Evolutionary conservation across 768 basidiomycete species (phyloP), one percentile per base, ranked within the genome.

Genomic region (Rhizopogon salebrosus): DNA sequence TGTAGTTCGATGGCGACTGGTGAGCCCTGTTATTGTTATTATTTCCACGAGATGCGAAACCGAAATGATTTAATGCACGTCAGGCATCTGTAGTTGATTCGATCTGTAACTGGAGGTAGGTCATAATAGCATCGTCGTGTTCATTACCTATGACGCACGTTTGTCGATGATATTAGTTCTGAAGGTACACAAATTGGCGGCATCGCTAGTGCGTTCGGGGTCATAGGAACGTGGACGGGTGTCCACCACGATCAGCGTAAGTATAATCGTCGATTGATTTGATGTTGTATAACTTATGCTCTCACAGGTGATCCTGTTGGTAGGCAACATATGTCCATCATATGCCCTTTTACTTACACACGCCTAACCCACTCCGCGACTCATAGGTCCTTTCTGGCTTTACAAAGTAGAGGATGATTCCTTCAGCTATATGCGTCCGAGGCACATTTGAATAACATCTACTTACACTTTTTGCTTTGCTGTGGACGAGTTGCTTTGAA

Each of bases 221-320:
- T 89, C 22, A 74, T 83, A 26, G 87, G 89, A 4, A 72, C 77
- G 7, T 91, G 87, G 87, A 80, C 81, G 5, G 82, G 84, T 1
- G 78, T 76, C 4, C 62, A 70, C 53, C 87, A 87, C 55, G 80
- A 80, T 49, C 73, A 72, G 54, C 79, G 82, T 81, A 53, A 18
- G 64, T 57, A 14, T 3, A 14, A 2, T 53, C 22, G 46, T 54
- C 6, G 10, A 23, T 41, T n/a, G 22, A 6, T n/a, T 22, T 13
- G 41, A n/a, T 39, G 18, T 31, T 36, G 6, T 16, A 34, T 6
- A 46, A 4, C 4, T 41, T 56, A 24, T 14, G 11, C 24, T 45
- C 49, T 20, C 22, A 16, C 48, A 81, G 82, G 76, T 35, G 87
- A 89, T 62, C 85, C 85, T 24, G 80, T 77, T 48, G 86, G 85